Percentiles rank a stretch among this genome's conserved stretches.
These are phyloP conservation scores for sweet orange (Citrus sinensis) DNA, from an alignment of 345 rosid species.

Conservation along the genomic window DVS_A1.0 CM039166.1:16839501-16840000, in stretches of 20 bases:
- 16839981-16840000: too few relatives aligned
- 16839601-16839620: not conserved
- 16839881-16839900: not conserved
- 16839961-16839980: too few relatives aligned
- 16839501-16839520: not conserved
- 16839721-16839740: not conserved
- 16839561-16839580: not conserved
- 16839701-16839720: not conserved
- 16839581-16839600: not conserved
- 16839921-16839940: too few relatives aligned
- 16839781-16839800: not conserved
- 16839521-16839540: not conserved
- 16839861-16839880: not conserved
- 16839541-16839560: not conserved
- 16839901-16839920: not conserved
- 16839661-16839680: not conserved
- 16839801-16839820: not conserved
- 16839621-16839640: not conserved
- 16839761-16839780: not conserved
- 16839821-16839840: not conserved
- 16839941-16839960: accelerated
- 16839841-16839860: not conserved
- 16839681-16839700: not conserved
- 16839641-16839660: not conserved
- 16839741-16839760: not conserved